Evolutionary conservation across 495 filamentous ascomycete species (phyloP).

Genomic region (Aspergillus affinis): DNA sequence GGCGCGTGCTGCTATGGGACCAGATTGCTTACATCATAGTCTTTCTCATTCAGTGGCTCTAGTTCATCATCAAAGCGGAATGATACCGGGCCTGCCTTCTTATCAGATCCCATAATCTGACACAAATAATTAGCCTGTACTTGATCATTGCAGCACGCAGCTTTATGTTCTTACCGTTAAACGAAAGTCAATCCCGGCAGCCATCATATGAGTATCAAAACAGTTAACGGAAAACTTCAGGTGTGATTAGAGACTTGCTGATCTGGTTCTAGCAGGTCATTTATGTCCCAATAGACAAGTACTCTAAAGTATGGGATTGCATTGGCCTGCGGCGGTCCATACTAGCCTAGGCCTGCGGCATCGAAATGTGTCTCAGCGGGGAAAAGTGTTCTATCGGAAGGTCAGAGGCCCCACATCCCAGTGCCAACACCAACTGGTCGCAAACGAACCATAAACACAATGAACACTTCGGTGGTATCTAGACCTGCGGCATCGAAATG

Average conservation of each 20-base stretch:
- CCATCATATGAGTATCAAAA: constrained; percentile 2
- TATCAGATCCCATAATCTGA: neutral
- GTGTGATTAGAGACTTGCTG: constrained; percentile 5
- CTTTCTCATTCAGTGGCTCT: constrained; percentile 3
- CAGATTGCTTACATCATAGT: constrained; percentile 1
- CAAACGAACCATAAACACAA: too few species aligned
- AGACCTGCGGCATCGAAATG: constrained; percentile 4
- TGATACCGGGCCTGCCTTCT: neutral
- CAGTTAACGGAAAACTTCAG: constrained; percentile 4
- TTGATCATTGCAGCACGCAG: constrained; percentile 3
- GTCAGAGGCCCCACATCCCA: constrained; percentile 6
- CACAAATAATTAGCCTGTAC: constrained; percentile 2
- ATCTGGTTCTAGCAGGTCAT: constrained; percentile 8
- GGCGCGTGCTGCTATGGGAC: neutral
- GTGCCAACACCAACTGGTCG: neutral
- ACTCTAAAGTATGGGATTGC: constrained; percentile 9
- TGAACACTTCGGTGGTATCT: too few species aligned
- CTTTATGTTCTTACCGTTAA: constrained; percentile 4
- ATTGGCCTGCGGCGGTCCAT: constrained; percentile 4
- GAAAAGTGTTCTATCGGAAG: too few species aligned
- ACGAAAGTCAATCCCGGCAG: neutral
- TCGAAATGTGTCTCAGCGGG: too few species aligned
- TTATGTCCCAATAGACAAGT: constrained; percentile 8
- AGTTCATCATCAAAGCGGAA: neutral
- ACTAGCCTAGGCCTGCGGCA: constrained; percentile 1